Conservation (phyloP, 139 green algal genomes). For the Chlamydomonas eustigma region DNA sequence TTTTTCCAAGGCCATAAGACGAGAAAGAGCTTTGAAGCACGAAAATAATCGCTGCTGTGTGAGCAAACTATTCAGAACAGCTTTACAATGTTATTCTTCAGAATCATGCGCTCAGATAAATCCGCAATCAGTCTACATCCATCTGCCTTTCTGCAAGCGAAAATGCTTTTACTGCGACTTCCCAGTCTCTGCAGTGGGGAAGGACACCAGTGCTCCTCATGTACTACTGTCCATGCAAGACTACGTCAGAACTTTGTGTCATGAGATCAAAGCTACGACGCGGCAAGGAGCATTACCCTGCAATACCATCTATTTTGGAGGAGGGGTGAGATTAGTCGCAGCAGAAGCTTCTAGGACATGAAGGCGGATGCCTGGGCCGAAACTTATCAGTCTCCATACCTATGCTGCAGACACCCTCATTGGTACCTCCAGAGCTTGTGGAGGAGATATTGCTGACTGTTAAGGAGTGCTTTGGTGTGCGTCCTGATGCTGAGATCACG, state of each 20-base stretch:
- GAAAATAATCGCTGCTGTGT: too few relatives aligned
- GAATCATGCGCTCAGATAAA: neutral
- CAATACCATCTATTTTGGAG: constrained; percentile 86
- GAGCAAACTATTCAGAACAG: too few relatives aligned
- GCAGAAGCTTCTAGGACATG: too few relatives aligned
- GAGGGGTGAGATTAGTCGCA: constrained; percentile 67
- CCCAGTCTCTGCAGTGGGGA: constrained; percentile 72
- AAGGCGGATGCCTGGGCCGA: too few relatives aligned
- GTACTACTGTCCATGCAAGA: constrained; percentile 18
- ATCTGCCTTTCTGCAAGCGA: constrained; percentile 94
- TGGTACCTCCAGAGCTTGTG: constrained; percentile 73
- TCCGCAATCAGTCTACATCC: constrained; percentile 72
- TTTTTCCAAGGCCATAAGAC: too few relatives aligned
- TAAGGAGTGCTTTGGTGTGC: constrained; percentile 48
- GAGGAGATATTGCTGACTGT: constrained; percentile 60
- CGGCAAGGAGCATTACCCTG: constrained; percentile 31
- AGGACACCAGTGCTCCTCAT: constrained; percentile 14
- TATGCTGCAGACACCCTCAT: constrained; percentile 71
- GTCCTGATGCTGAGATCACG: constrained; percentile 70
- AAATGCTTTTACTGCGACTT: constrained; percentile 98
- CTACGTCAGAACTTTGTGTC: constrained; percentile 62
- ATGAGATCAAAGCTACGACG: constrained; percentile 64
- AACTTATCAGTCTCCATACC: neutral
- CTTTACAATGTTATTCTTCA: neutral
- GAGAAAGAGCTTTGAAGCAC: too few relatives aligned